Base-by-base conservation (phyloP, 1,139 yeast genomes). In the Kodamaea alishanica region DNA sequence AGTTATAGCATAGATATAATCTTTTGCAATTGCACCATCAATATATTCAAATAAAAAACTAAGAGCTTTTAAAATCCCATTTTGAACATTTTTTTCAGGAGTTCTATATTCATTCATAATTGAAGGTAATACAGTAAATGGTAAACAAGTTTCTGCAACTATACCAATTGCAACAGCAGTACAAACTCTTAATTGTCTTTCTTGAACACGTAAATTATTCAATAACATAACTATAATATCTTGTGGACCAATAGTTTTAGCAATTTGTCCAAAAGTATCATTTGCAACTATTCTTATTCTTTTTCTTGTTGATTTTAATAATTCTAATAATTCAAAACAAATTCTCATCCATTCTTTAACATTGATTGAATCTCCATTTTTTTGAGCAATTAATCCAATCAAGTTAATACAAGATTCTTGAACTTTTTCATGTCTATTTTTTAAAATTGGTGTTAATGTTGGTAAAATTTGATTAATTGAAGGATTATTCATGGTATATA, bases 321-420 rank as follows among this genome's bases (percentile, higher is more conserved):
- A 81, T 49, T 92, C 98, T 32, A 94, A 64, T 32, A 94, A 67
- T 56, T 90, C 97, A 62, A 87, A 89, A 53, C 97, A 87, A 25
- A 92, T 87, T 45, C 98, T 74, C 95, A 92, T 88, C 98, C 98
- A 94, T 60, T 94, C 99, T 45, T 88, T 81, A 2, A 96, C 95
- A 36, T 90, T 81, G 20, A 90, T 88, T 39, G 80, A 79, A 50
- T 87, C 95, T 0, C 96, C 81, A n/a, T 88, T 92, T 37, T 81
- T 74, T 39, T 75, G 78, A 0, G 97, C 97, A 39, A 92, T 84
- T 34, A 80, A 68, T 2, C 97, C 97, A 24, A 94, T 84, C 24
- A 92, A 66, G 37, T 75, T 79, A 32, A 92, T 84, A 11, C 94
- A 79, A 45, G 84, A 78, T 48, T 88, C 95, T 58, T 90, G 97